These are phyloP conservation scores for Quercus tomentella DNA, from an alignment of 331 rosid species.

Conservation along the genomic window DNA sequence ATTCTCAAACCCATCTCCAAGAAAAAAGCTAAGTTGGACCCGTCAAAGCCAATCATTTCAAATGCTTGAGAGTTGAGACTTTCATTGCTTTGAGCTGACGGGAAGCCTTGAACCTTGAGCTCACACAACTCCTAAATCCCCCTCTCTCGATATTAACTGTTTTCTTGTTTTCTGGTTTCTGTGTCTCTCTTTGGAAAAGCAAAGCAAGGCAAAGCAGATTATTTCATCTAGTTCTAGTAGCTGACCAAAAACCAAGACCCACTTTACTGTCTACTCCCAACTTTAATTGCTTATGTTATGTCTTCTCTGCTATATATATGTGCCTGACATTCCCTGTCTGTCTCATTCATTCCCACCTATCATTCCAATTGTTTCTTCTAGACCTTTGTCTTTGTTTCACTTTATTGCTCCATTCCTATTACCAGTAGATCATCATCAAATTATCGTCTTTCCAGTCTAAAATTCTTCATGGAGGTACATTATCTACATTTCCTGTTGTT, in stretches of 20 bases:
- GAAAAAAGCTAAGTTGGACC: slow-evolving; percentile 49
- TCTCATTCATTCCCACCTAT: neutral
- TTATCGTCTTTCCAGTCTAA: neutral
- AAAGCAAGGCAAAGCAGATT: slow-evolving; percentile 2
- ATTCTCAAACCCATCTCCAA: neutral
- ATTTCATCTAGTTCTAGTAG: neutral
- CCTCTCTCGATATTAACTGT: slow-evolving; percentile 7
- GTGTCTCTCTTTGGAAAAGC: slow-evolving; percentile 14
- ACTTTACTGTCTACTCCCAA: slow-evolving; percentile 7
- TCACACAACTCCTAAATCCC: slow-evolving; percentile 21
- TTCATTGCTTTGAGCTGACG: slow-evolving; percentile 46
- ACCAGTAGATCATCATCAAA: neutral
- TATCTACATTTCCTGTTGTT: neutral
- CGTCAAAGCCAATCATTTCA: slow-evolving; percentile 72
- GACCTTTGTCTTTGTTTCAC: neutral
- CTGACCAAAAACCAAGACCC: slow-evolving; percentile 12
- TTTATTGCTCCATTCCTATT: neutral
- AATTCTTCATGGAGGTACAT: slow-evolving; percentile 13
- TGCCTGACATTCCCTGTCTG: slow-evolving; percentile 7
- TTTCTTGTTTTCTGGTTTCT: neutral
- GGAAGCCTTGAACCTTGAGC: slow-evolving; percentile 50
- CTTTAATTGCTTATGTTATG: neutral
- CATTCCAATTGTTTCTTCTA: neutral
- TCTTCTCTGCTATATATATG: neutral
- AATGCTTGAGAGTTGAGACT: slow-evolving; percentile 35